These are phyloP conservation scores for Rhytidiadelphus loreus DNA, from an alignment of 225 moss, liverwort and hornwort genomes.

Conservation along the genomic window DNA sequence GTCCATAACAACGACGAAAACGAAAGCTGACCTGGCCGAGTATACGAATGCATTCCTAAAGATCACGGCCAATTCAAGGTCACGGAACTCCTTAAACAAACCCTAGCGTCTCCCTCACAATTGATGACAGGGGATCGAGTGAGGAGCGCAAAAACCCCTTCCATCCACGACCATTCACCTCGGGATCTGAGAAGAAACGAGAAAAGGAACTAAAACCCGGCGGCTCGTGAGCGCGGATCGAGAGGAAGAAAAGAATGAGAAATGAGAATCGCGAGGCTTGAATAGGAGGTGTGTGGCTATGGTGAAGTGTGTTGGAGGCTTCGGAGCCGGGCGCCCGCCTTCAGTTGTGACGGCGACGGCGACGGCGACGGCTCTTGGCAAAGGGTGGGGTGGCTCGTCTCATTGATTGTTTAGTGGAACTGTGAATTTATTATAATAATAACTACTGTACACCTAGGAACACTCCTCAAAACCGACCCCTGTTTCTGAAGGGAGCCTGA, in stretches of 20 bases:
- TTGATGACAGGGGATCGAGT: not conserved
- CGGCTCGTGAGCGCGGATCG: not conserved
- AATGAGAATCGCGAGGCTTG: not conserved
- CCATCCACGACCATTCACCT: not conserved
- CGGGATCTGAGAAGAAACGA: not conserved
- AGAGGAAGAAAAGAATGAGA: not conserved
- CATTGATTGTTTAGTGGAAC: too few species aligned
- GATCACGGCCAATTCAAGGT: not conserved
- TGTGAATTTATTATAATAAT: too few species aligned
- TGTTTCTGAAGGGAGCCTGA: too few species aligned
- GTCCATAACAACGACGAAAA: not conserved
- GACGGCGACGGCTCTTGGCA: not conserved
- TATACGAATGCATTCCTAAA: conserved; percentile 11
- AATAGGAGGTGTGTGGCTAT: not conserved
- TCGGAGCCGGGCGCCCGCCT: not conserved
- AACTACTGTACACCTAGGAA: too few species aligned
- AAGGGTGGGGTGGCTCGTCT: not conserved
- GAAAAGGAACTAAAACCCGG: too few species aligned
- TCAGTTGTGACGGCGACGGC: not conserved
- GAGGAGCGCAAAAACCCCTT: not conserved
- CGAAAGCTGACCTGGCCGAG: conserved; percentile 11
- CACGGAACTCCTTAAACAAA: not conserved
- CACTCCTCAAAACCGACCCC: too few species aligned
- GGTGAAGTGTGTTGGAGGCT: not conserved
- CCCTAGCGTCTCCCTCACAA: not conserved